These are phyloP conservation scores for Globisporangium cylindrosporum DNA, from an alignment of 352 stramenopile species.

Conservation along the genomic window DNA sequence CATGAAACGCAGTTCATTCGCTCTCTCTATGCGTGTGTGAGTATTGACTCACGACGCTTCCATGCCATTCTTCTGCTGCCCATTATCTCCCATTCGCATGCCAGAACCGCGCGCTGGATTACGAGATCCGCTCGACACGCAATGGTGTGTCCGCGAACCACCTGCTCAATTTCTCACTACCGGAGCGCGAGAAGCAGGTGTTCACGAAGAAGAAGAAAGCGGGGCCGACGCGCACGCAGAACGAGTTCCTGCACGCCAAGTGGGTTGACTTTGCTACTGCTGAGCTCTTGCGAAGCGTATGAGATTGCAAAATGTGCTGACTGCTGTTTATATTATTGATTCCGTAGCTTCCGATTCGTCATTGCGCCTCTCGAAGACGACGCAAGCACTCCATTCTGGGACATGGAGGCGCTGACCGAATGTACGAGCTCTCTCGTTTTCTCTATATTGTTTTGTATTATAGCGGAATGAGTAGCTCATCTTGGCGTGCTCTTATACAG, in stretches of 20 bases:
- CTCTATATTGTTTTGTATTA: not conserved
- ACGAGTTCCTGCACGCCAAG: slow-evolving; percentile 86
- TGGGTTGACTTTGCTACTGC: slow-evolving; percentile 22
- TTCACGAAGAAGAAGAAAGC: slow-evolving; percentile 61
- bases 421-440: slow-evolving; percentile 40
- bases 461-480: not conserved
- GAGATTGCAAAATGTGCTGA: not conserved
- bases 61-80: not conserved
- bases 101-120: slow-evolving; percentile 55
- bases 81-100: not conserved
- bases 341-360: slow-evolving; percentile 78
- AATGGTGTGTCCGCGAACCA: slow-evolving; percentile 79
- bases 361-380: slow-evolving; percentile 54
- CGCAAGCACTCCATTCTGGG: slow-evolving; percentile 48
- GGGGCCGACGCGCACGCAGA: slow-evolving; percentile 59
- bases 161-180: slow-evolving; percentile 80
- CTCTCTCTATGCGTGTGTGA: not conserved
- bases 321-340: not conserved
- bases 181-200: slow-evolving; percentile 57
- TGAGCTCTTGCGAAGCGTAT: not conserved
- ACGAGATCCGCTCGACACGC: slow-evolving; percentile 53
- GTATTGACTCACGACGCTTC: slow-evolving; percentile 4
- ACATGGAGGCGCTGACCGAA: slow-evolving; percentile 77
- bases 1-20: not conserved
- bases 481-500: slow-evolving; percentile 25